Base-by-base conservation (phyloP, 768 basidiomycete species). In the Lactarius akahatsu region DNA sequence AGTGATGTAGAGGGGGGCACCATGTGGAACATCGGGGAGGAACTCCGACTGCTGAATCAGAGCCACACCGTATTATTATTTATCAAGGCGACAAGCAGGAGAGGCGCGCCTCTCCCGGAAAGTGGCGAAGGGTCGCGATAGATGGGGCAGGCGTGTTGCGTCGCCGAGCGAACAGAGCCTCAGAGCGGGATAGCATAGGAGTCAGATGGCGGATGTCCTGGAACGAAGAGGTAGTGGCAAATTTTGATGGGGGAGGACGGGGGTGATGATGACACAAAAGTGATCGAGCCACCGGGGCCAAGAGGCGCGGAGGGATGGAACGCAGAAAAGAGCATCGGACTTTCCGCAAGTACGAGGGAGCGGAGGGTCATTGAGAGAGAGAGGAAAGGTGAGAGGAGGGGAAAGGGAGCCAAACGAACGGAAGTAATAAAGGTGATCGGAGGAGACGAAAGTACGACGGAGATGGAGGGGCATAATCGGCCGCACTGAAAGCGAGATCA, bases 381-480 rank as follows among this genome's bases (percentile, higher is more conserved):
- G 23, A 50, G 23, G 23, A 16, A 34, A 47, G 23, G 23, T 23
- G 36, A 28, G 38, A 3, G 3, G 36, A 11, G 20, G 52, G n/a
- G 9, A 11, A 20, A 23, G 40, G 41, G 38, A 40, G 50, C 60
- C 61, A 50, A 62, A 30, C 11, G 30, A 63, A 13, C 61, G 66
- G 66, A 55, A 55, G 66, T 67, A 66, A 66, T 66, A 62, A 66
- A 62, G 36, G 57, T 54, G 61, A 63, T 67, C 66, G 66, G 61
- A 30, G 32, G 32, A 32, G 23, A 56, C 18, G 28, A 41, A 38
- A 50, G 34, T 16, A 15, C 28, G n/a, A 63, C 57, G 62, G 66
- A 63, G 66, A 58, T 62, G 60, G 65, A 52, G 43, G 28, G 40
- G 54, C 28, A 2, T 63, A 63, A 67, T 58, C 61, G 66, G 66